Evolutionary conservation across 176 grass and related monocot species (phyloP), one percentile per base, ranked within the genome.

Genomic region (Carex parvula): DNA sequence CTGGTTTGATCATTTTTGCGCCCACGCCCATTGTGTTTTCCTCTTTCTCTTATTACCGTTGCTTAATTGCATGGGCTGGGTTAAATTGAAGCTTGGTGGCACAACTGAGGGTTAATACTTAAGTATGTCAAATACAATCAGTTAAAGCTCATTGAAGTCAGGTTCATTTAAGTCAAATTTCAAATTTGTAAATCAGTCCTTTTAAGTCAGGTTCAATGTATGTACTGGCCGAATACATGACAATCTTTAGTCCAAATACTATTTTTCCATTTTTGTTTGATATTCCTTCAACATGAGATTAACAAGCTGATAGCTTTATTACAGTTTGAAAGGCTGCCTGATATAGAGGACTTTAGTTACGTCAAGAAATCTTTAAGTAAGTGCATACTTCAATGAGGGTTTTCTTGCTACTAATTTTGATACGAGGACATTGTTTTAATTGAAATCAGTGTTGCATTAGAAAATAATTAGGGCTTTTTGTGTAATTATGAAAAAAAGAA

Each of bases 281-380:
- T 83, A 35, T 50, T 32, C 15, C 50, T 78, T 7, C 20, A 29
- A 62, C 24, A 33, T 56, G 24, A 42, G 6, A 75, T 64, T 78
- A 44, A 85, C 24, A 46, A 85, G 69, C 41, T 12, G 0, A 76
- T 50, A 21, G 2, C 55, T 83, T 80, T 35, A 37, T 82, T 87
- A 35, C 91, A 94, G 95, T 60, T 84, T 89, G 63, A 21, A 81
- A 20, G 52, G 33, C 86, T 90, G 55, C 89, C 91, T 86, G 92
- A 94, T 83, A 98, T 98, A 56, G 89, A 98, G 81, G 95, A 98
- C 70, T 98, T 98, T 86, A 86, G 81, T 75, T 94, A 98, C 60
- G 65, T 80, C 6, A 98, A 88, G 72, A 53, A 75, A 60, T 73
- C 81, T 73, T 81, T 86, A 79, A 94, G 85, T 87, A 79, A 85